Base-by-base conservation (phyloP, 1,139 yeast species). In the Pichia sp. region DNA sequence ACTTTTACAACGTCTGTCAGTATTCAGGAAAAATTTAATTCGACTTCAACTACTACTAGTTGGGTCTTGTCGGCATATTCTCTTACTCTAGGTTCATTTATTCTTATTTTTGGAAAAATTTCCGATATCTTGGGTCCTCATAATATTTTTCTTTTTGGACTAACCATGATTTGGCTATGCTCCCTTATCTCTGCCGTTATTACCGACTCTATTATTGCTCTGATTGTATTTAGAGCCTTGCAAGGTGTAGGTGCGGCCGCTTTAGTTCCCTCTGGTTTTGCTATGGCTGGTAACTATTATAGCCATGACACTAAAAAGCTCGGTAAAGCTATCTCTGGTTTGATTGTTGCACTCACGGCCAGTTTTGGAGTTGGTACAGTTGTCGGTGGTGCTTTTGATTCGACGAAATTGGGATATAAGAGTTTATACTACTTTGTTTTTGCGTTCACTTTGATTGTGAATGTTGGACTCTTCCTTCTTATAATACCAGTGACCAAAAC, bases 1-100 rank as follows among this genome's bases (percentile, higher is more conserved):
- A 52, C 59, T 9, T 41, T 65, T 36, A 57, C 60, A 35, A 49
- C 61, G 11, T 45, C 56, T 2, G 47, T 37, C 8, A 51, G 56
- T n/a, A 53, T 65, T 11, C 54, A 57, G 27, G 40, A 48, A 31
- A 47, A 48, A 28, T 64, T 64, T 42, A 41, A 55, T 39, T 51
- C 61, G 4, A 27, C 52, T 10, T 45, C 60, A n/a, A 50, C 64
- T 5, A 50, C 55, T 2, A 64, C 63, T 4, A 43, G 55, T 5
- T 67, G 72, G 72, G 60, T 59, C 1, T 45, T 67, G 7, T 64
- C 71, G 0, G 67, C 66, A 0, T 67, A 67, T 52, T 62, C 70
- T 1, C 46, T 67, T 10, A 65, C 69, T 0, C 52, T 65, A 29
- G 68, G 68, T 4, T 55, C 69, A 0, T 66, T 66, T 48, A 67